Conservation (phyloP, 352 stramenopile species). For the Thalassiosira livingstoniorum region DNA sequence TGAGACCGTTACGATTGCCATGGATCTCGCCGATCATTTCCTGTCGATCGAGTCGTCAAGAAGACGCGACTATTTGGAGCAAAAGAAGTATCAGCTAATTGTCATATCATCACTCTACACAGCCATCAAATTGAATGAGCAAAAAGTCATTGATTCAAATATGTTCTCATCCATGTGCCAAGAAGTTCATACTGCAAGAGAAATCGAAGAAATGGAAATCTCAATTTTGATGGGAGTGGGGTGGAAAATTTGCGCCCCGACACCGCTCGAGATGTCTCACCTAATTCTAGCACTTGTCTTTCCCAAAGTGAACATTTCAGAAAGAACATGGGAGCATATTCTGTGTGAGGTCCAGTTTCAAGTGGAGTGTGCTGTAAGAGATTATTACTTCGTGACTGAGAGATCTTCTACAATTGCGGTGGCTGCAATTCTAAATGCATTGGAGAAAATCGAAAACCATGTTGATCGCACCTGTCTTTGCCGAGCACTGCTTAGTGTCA, state of each 20-base stretch:
- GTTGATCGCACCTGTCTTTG: no score
- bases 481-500: background rate
- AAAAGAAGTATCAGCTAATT: background rate
- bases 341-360: conserved; percentile 52
- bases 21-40: conserved; percentile 69
- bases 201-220: conserved; percentile 56
- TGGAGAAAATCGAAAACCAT: conserved; percentile 23
- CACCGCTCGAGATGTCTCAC: conserved; percentile 13
- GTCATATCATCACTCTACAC: conserved; percentile 21
- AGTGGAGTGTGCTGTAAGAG: conserved; percentile 49
- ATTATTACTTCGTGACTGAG: conserved; percentile 56
- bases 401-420: conserved; percentile 57
- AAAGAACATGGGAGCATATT: conserved; percentile 6
- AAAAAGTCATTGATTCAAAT: conserved; percentile 42
- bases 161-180: conserved; percentile 50
- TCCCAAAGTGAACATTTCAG: background rate
- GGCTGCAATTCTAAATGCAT: conserved; percentile 61
- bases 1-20: conserved; percentile 65
- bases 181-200: conserved; percentile 39
- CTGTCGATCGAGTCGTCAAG: conserved; percentile 16
- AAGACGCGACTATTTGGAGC: background rate
- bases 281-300: background rate
- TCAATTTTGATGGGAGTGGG: conserved; percentile 47
- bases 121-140: conserved; percentile 32
- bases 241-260: conserved; percentile 57